These are phyloP conservation scores for Alnus rubra DNA, from an alignment of 306 rosid genomes.

Conservation along the genomic window DNA sequence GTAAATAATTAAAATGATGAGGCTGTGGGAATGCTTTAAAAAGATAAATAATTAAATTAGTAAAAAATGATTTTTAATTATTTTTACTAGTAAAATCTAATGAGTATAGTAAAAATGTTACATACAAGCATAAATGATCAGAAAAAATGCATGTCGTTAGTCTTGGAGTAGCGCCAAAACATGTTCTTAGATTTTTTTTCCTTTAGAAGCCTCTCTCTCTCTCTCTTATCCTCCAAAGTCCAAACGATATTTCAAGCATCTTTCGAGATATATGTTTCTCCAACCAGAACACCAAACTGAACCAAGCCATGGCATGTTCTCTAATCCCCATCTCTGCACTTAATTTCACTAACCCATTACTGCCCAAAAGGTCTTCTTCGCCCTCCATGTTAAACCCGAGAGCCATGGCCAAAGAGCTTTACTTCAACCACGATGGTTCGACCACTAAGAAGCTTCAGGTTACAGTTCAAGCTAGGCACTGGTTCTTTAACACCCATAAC, in stretches of 20 bases:
- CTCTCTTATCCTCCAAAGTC: conserved; percentile 40
- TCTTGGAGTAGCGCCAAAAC: conserved; percentile 35
- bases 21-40: no score
- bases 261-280: background rate
- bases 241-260: background rate
- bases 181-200: conserved; percentile 21
- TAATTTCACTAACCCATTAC: conserved; percentile 48
- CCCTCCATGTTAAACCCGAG: conserved; percentile 40
- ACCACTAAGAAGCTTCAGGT: conserved; percentile 79
- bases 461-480: background rate
- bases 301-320: conserved; percentile 62
- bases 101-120: no score
- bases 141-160: no score
- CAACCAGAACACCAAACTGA: conserved; percentile 10
- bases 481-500: background rate
- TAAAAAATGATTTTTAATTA: no score
- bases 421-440: conserved; percentile 74
- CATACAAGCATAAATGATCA: no score
- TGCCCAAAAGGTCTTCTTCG: conserved; percentile 40
- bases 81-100: no score
- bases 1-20: no score
- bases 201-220: conserved; percentile 1
- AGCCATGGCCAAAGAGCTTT: conserved; percentile 66
- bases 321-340: conserved; percentile 55
- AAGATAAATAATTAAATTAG: no score